phyloP scores from a whole-genome alignment of 306 rosid species.

The Astragalus membranaceus region DNA sequence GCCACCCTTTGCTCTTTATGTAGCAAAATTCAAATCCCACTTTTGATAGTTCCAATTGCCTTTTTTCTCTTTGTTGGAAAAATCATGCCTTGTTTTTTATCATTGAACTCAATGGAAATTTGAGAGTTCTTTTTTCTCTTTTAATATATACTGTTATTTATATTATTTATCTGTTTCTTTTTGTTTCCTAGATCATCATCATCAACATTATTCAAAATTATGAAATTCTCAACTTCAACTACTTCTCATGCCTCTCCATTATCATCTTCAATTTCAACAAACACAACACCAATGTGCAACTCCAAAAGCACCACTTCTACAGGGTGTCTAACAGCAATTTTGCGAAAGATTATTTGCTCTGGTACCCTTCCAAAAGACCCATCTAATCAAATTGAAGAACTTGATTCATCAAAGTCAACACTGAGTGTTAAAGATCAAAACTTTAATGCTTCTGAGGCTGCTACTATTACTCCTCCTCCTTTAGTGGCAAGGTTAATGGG shows the following conservation, averaged over 20 bases:
- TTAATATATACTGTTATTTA: background rate
- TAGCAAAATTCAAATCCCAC: constrained; percentile 45
- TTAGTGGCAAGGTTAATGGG: constrained; percentile 88
- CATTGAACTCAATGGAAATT: constrained; percentile 24
- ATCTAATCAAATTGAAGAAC: constrained; percentile 45
- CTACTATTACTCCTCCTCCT: constrained; percentile 31
- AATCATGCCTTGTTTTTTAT: constrained; percentile 16
- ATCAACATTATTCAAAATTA: constrained; percentile 14
- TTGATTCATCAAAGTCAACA: constrained; percentile 8
- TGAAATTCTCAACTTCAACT: constrained; percentile 40
- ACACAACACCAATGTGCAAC: constrained; percentile 31
- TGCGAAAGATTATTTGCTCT: constrained; percentile 70
- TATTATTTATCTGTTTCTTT: background rate
- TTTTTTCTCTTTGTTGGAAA: background rate
- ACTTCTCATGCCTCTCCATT: constrained; percentile 35
- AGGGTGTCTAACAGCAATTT: constrained; percentile 56
- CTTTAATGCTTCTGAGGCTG: constrained; percentile 11
- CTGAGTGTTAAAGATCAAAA: constrained; percentile 19
- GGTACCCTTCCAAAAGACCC: constrained; percentile 69
- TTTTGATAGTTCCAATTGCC: constrained; percentile 15
- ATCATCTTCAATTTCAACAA: constrained; percentile 35
- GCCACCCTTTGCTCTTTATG: constrained; percentile 33
- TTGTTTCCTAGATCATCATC: background rate
- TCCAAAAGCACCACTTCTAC: constrained; percentile 46
- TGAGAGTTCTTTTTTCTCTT: constrained; percentile 5